Percentiles rank a stretch among this genome's conserved stretches.
Evolutionary conservation across 148 eudicot species (phyloP).

Genomic region (Amaranthus cruentus): DNA sequence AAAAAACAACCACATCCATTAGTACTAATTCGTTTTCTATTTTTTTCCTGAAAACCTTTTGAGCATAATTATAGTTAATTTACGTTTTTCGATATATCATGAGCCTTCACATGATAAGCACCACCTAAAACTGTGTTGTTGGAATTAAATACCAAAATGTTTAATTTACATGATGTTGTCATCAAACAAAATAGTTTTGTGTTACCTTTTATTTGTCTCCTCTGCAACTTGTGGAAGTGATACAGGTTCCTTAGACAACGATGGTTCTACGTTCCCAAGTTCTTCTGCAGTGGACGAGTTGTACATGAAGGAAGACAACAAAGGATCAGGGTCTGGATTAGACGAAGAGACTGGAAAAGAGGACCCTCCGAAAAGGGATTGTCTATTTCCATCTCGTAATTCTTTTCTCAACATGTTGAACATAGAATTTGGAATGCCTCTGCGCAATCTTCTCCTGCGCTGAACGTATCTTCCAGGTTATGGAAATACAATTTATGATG

Average conservation of each 20-base stretch:
- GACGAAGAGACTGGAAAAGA: slow-evolving; percentile 44
- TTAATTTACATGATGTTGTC: neutral
- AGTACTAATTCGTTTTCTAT: neutral
- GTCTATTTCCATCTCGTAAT: slow-evolving; percentile 62
- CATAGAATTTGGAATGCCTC: slow-evolving; percentile 55
- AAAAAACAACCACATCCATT: neutral
- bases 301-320: slow-evolving; percentile 72
- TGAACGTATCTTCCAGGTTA: slow-evolving; percentile 68
- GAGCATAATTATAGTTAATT: no score
- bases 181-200: neutral
- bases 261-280: slow-evolving; percentile 32
- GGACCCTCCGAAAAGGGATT: slow-evolving; percentile 64
- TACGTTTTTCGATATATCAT: neutral
- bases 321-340: slow-evolving; percentile 69
- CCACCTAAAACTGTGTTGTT: neutral
- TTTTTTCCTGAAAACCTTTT: no score
- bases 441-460: slow-evolving; percentile 72
- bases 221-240: slow-evolving; percentile 29
- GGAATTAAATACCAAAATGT: neutral
- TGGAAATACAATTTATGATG: slow-evolving; percentile 32
- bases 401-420: slow-evolving; percentile 60
- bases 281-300: slow-evolving; percentile 47
- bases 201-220: slow-evolving; percentile 51
- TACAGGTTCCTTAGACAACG: slow-evolving; percentile 33
- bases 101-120: neutral